Base-by-base conservation (phyloP, 148 eudicot species). In the Rhododendron williamsianum region DNA sequence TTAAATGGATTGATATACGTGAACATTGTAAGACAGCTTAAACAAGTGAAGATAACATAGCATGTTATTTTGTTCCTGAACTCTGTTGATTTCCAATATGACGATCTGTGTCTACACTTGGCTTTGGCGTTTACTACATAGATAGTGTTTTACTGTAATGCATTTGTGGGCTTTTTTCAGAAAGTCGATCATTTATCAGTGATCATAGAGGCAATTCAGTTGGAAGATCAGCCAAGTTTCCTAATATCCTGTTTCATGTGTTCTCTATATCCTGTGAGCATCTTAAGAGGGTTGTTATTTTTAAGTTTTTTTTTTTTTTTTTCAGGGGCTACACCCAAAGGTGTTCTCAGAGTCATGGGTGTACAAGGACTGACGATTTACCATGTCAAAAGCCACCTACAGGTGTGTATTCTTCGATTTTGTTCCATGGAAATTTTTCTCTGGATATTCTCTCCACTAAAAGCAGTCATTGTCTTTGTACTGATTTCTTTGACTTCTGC, bases 291-390 rank as follows among this genome's bases (percentile, higher is more conserved):
- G 30, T 52, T 63, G 38, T 79, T 10, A 4, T 51, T 25, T 1
- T 77, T 27, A n/a, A 12, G 9, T 54, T 54, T 16, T 18, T 2
- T 46, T 83, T 41, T 83, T 41, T 72, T 30, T 51, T 8, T 58
- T 90, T 79, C 91, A 93, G 95, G 93, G 76, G 95, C 95, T 52
- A 93, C 95, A 41, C 95, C 95, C 45, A 93, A 93, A 90, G 92
- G 95, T 82, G 95, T 93, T 63, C 92, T 93, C 65, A 90, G 93
- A 88, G 91, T 91, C 81, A 93, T 93, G 95, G 93, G 95, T 67
- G 95, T 93, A 77, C 95, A 90, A 85, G 93, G 95, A 80, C 87
- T 93, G 65, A 91, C 95, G 6, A 93, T 93, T 86, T 93, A 93
- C 86, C 95, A 93, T 87, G 95, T 93, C 79, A 93, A 93, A 85